Evolutionary conservation across 2,329 filamentous ascomycete genomes (phyloP).

Genomic region (Aureobasidium namibiae): DNA sequence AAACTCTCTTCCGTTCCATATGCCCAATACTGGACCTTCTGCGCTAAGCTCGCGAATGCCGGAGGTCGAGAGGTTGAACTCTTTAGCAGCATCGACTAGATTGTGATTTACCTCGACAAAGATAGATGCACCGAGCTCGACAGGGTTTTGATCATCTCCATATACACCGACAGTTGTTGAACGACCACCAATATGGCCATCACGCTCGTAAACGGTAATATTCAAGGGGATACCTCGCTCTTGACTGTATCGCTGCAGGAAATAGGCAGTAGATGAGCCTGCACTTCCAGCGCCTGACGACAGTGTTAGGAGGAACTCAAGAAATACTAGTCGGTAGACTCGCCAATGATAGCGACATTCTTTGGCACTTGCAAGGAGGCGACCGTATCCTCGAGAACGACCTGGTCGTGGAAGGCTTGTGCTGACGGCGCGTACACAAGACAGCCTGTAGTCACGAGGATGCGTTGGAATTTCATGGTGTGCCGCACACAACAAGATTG

Average conservation of each 20-base stretch:
- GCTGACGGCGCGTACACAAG: not conserved
- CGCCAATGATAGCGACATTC: slow-evolving; percentile 12
- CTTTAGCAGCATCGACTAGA: slow-evolving; percentile 61
- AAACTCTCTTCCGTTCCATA: slow-evolving; percentile 77
- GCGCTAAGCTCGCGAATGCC: slow-evolving; percentile 31
- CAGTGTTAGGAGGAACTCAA: not conserved
- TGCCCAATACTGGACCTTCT: slow-evolving; percentile 52
- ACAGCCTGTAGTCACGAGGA: not conserved
- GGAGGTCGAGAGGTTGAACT: slow-evolving; percentile 58
- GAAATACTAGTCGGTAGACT: not conserved
- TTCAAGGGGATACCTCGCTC: slow-evolving; percentile 55
- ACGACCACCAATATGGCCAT: slow-evolving; percentile 70
- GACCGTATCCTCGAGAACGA: not conserved
- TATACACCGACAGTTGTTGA: slow-evolving; percentile 77
- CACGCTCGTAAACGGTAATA: slow-evolving; percentile 82
- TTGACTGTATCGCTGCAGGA: slow-evolving; percentile 63
- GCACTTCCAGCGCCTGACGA: slow-evolving; percentile 70
- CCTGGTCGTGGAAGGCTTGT: not conserved
- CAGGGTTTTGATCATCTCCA: slow-evolving; percentile 53
- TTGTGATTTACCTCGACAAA: slow-evolving; percentile 83
- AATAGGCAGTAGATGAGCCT: slow-evolving; percentile 79
- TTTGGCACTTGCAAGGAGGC: not conserved
- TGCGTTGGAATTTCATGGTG: not conserved
- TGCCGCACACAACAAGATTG: not conserved
- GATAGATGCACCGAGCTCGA: slow-evolving; percentile 81